These are phyloP conservation scores for Chenopodium suecicum DNA, from an alignment of 148 eudicot genomes.

Conservation along the genomic window DNA sequence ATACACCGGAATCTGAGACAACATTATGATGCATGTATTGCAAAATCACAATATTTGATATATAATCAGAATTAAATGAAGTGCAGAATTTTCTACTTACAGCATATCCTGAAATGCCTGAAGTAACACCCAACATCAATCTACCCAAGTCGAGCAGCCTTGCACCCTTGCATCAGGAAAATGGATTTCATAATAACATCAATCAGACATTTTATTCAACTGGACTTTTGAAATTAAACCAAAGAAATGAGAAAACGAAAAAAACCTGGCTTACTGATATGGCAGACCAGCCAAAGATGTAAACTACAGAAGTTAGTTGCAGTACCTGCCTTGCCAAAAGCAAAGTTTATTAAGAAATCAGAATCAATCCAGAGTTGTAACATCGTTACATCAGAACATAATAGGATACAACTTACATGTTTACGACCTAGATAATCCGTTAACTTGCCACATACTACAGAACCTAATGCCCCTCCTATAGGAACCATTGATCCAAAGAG, in stretches of 20 bases:
- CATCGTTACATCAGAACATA: not conserved
- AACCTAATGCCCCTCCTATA: slow-evolving; percentile 32
- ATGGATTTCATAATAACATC: not conserved
- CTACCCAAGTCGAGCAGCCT: slow-evolving; percentile 39
- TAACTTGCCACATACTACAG: slow-evolving; percentile 35
- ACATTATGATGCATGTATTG: not conserved
- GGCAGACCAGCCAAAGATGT: slow-evolving; percentile 39
- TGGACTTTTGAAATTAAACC: not conserved
- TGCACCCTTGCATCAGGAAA: slow-evolving; percentile 27
- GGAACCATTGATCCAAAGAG: slow-evolving; percentile 33
- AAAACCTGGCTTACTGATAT: slow-evolving; percentile 32
- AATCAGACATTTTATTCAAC: not conserved
- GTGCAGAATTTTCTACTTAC: slow-evolving; percentile 23
- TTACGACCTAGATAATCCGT: slow-evolving; percentile 39
- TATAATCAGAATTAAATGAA: not conserved
- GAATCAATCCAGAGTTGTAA: not conserved
- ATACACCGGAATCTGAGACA: slow-evolving; percentile 26
- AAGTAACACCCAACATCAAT: slow-evolving; percentile 31
- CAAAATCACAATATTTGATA: not conserved
- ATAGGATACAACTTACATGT: slow-evolving; percentile 30
- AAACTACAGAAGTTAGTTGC: slow-evolving; percentile 20
- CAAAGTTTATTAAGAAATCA: slow-evolving; percentile 3
- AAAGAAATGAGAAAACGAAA: not conserved
- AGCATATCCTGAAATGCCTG: slow-evolving; percentile 24
- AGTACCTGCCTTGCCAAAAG: slow-evolving; percentile 26